These are phyloP conservation scores for Boletus rubescentipes DNA, from an alignment of 768 basidiomycete species.

Conservation along the genomic window DNA sequence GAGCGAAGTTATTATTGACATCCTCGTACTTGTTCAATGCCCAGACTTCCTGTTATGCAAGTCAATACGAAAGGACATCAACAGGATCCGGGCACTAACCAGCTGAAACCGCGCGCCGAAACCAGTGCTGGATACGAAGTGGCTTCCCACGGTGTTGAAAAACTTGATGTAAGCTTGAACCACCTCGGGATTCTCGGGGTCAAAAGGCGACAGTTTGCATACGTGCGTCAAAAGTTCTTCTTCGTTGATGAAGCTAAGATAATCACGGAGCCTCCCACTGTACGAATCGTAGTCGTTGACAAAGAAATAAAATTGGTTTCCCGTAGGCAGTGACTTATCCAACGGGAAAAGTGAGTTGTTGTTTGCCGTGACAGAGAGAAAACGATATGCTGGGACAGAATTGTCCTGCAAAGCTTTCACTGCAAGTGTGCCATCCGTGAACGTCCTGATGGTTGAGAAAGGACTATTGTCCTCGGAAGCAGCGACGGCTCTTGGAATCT, in stretches of 20 bases:
- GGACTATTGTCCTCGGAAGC: background rate
- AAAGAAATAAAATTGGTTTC: constrained; percentile 6
- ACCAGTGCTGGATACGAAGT: background rate
- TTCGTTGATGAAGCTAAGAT: constrained; percentile 4
- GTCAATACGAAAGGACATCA: background rate
- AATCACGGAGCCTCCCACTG: constrained; percentile 1
- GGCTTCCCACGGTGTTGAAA: constrained; percentile 8
- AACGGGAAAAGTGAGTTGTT: constrained; percentile 3
- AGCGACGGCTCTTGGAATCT: background rate
- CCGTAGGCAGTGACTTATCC: constrained; percentile 1
- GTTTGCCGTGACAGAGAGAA: constrained; percentile 1
- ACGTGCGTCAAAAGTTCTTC: constrained; percentile 4
- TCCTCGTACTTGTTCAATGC: constrained; percentile 8
- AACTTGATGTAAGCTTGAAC: constrained; percentile 5
- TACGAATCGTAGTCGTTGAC: background rate
- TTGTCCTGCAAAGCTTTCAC: background rate
- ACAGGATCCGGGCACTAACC: background rate
- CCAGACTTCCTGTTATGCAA: constrained; percentile 2
- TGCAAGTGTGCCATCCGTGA: background rate
- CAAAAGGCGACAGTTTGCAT: background rate
- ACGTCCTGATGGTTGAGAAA: background rate
- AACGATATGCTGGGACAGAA: constrained; percentile 2
- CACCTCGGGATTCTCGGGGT: background rate
- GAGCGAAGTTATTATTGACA: constrained; percentile 1
- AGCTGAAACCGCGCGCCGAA: constrained; percentile 6